Base-by-base conservation (phyloP, 2,329 filamentous ascomycete species). In the Alternaria hordeiaustralica region DNA sequence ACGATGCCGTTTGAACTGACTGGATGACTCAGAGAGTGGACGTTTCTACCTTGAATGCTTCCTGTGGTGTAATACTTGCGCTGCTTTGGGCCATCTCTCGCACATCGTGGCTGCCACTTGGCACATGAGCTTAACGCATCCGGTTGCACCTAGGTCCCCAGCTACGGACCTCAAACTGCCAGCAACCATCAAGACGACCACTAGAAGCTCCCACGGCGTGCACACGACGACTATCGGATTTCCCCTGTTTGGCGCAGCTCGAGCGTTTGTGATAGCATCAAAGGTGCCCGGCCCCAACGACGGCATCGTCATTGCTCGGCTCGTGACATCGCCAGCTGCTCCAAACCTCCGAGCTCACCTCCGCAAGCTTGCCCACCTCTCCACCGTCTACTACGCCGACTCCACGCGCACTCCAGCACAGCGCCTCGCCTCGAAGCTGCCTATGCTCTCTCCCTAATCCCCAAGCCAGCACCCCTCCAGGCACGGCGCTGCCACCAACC, bases 251-350 rank as follows among this genome's bases (percentile, higher is more conserved):
- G 11, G 26, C 54, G 51, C 45, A 64, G 58, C 67, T 68, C 46
- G 46, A 51, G 41, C 28, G 41, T 23, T 20, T 45, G 23, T 46
- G 47, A 33, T 15, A 30, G 25, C 25, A 33, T 28, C 47, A 23
- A 55, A 41, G 30, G 20, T 50, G 36, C 64, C 57, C 53, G 55
- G 61, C 59, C 61, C 57, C 41, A 54, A 50, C 50, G 5, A 33
- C 58, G 25, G 53, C 56, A 58, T 58, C 60, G 36, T 55, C 60
- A 58, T 68, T 61, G 44, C 63, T 68, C 68, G 63, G 68, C 70
- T 55, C 58, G 71, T 70, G 70, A 74, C 73, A 68, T 76, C 67
- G 51, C 65, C 65, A 64, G 44, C 66, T 60, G 53, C 66, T 63
- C 60, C 53, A 54, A 50, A 54, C 43, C 56, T 50, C 56, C 44